Base-by-base conservation (phyloP, 148 eudicot species). In the Arctostaphylos glauca region DNA sequence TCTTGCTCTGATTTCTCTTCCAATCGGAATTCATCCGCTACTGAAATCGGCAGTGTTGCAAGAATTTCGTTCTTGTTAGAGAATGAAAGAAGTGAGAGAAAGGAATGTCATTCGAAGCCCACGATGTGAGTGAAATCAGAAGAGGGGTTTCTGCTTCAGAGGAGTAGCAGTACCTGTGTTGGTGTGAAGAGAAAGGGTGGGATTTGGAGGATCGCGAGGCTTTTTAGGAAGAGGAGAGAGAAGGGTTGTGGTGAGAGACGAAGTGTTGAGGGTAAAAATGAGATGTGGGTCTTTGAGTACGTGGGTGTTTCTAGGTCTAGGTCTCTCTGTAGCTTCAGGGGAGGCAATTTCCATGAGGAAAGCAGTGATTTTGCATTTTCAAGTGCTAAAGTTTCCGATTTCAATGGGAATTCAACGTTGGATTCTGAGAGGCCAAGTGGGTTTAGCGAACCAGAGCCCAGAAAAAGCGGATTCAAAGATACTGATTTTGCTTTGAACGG, bases 11-110 rank as follows among this genome's bases (percentile, higher is more conserved):
- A 88, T 21, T 71, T 83, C 66, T 88, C 93, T 4, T 87, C 97
- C 0, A 79, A 86, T n/a, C 81, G 90, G 0, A 89, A 89, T 19
- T 84, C 89, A 14, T 89, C 84, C 19, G 59, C 82, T 10, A 78
- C 85, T 38, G 90, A 90, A 52, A 86, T 86, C 0, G 96, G 92
- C 5, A 84, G 89, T 79, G 94, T 89, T 44, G 97, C 92, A 6
- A 91, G 97, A 60, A 88, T 96, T 67, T 96, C 99, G 1, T 96
- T 94, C 76, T 77, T 94, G 76, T 85, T 96, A 0, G 99, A 96
- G 73, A 94, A 92, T 55, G 98, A 52, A 25, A 5, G 5, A 52
- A 52, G 60, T 58, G 98, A 52, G 38, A 5, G 5, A 52, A 52
- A 70, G 8, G 59, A 16, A 21, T 70, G 78, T n/a, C 47, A 52